Conservation (phyloP, 208 protist species). For the Tritrichomonas musculus region DNA sequence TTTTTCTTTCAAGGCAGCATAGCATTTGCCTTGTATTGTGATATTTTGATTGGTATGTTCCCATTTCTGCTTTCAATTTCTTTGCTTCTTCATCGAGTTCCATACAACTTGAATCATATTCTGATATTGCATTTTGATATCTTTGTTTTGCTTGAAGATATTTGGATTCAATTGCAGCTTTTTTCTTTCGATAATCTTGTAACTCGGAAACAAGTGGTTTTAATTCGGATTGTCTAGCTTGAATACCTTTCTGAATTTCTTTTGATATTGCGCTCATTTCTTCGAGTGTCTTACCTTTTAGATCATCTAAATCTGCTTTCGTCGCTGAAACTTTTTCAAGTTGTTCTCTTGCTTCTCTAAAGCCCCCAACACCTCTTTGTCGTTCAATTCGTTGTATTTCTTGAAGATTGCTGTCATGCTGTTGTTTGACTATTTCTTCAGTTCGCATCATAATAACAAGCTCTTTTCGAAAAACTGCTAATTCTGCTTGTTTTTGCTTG, state of each 20-base stretch:
- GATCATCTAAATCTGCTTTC: constrained; percentile 20
- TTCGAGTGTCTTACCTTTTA: neutral
- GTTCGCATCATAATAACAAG: constrained; percentile 13
- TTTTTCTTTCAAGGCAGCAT: neutral
- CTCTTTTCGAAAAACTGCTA: neutral
- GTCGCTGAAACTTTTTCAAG: neutral
- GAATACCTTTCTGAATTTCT: neutral
- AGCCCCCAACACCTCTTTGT: neutral
- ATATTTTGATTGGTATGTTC: neutral
- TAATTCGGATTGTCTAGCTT: neutral
- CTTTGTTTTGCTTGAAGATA: neutral
- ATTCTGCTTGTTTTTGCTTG: neutral
- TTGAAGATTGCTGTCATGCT: neutral
- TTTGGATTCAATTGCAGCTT: neutral
- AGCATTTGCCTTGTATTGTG: neutral
- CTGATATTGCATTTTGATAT: neutral
- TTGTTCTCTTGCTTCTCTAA: neutral
- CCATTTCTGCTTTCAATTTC: neutral
- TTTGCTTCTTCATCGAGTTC: constrained; percentile 26
- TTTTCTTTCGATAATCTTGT: neutral
- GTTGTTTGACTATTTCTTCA: neutral
- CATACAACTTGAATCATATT: constrained; percentile 11
- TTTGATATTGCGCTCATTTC: neutral
- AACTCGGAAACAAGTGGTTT: neutral
- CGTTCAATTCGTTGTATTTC: neutral